These are phyloP conservation scores for Golubevia pallescens DNA, from an alignment of 1,284 basidiomycete species.

Conservation along the genomic window DNA sequence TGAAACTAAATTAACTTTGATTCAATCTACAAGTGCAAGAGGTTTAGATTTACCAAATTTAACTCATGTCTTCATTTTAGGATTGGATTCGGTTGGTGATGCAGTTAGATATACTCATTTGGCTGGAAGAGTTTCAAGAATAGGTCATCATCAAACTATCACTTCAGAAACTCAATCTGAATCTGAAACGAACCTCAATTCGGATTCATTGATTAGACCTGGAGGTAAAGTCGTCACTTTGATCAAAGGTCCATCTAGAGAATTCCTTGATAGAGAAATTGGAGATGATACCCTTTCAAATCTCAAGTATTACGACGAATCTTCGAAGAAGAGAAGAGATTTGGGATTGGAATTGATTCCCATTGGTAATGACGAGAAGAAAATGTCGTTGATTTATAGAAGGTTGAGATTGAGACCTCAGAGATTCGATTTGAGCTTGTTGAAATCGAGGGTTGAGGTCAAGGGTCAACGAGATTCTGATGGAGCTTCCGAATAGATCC, in stretches of 20 bases:
- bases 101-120: constrained; percentile 54
- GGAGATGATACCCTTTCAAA: not conserved
- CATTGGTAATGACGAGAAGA: constrained; percentile 34
- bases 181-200: not conserved
- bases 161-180: not conserved
- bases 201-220: constrained; percentile 7
- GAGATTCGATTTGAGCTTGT: constrained; percentile 25
- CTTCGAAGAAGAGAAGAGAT: not conserved
- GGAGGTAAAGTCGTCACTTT: constrained; percentile 45
- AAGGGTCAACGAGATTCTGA: no score
- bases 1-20: constrained; percentile 28
- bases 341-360: not conserved
- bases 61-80: constrained; percentile 54
- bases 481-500: no score
- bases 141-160: constrained; percentile 15
- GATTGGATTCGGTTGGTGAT: constrained; percentile 42
- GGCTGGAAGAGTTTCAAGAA: constrained; percentile 52
- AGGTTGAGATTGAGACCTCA: constrained; percentile 33
- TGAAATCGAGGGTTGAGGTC: no score
- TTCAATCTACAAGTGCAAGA: constrained; percentile 44
- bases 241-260: constrained; percentile 29
- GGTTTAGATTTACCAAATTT: constrained; percentile 55
- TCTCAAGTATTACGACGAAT: not conserved
- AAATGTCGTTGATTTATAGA: constrained; percentile 43
- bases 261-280: constrained; percentile 13